phyloP scores from a whole-genome alignment of 2,329 filamentous ascomycete species.

The Fusarium sp. region DNA sequence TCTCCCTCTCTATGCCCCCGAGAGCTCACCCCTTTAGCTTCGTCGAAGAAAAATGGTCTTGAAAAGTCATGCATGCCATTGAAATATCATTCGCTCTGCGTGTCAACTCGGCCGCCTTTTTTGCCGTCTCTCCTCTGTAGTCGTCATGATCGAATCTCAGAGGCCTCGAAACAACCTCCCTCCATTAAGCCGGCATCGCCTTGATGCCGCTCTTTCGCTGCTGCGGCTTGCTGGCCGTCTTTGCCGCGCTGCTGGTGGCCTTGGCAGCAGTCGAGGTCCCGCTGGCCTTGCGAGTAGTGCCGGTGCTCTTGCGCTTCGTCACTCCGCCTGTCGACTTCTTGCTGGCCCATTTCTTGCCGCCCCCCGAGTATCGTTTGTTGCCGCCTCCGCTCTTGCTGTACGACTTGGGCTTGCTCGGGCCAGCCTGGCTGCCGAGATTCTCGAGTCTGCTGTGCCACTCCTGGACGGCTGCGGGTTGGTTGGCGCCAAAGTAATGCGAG shows the following conservation, averaged over 20 bases:
- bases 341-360: constrained; percentile 46
- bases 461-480: constrained; percentile 46
- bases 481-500: constrained; percentile 61
- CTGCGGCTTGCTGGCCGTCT: constrained; percentile 46
- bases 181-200: constrained; percentile 47
- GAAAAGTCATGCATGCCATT: constrained; percentile 22
- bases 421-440: constrained; percentile 43
- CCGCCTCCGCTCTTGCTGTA: constrained; percentile 44
- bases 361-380: constrained; percentile 45
- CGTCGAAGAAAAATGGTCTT: constrained; percentile 24
- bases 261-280: constrained; percentile 43
- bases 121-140: not conserved
- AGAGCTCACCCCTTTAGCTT: constrained; percentile 15
- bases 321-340: constrained; percentile 47
- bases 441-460: constrained; percentile 51
- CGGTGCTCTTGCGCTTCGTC: constrained; percentile 47
- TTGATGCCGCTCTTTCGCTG: constrained; percentile 53
- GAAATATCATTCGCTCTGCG: constrained; percentile 27
- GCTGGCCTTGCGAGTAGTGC: constrained; percentile 47
- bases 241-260: constrained; percentile 35
- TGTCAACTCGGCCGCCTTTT: constrained; percentile 8
- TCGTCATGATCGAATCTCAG: not conserved
- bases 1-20: constrained; percentile 9
- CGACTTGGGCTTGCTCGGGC: constrained; percentile 42
- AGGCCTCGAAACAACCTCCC: not conserved